A percentile compares a stretch with the other conserved stretches of the same genome.
Conservation (phyloP, 495 filamentous ascomycete species). For the Parachaetomium inaequale region DNA sequence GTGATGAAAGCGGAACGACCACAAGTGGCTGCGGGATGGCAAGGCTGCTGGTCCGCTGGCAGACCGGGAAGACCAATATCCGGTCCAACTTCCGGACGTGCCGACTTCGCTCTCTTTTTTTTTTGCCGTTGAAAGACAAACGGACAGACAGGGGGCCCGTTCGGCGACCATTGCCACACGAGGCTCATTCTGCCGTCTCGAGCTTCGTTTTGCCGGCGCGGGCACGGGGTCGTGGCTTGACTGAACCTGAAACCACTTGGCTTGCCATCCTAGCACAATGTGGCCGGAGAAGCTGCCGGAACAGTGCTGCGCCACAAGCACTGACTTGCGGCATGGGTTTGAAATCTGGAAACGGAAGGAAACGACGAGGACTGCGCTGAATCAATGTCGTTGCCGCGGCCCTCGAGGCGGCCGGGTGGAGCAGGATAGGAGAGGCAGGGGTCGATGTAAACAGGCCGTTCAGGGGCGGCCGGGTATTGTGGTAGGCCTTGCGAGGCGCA, state of each 20-base stretch:
- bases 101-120: constrained; percentile 10
- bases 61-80: constrained; percentile 18
- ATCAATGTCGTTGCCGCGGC: constrained; percentile 23
- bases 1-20: constrained; percentile 25
- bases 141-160: constrained; percentile 10
- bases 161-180: constrained; percentile 5
- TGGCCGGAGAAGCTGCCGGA: not conserved
- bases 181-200: not conserved
- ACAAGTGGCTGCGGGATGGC: constrained; percentile 16
- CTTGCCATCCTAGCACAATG: not conserved
- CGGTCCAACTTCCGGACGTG: constrained; percentile 22
- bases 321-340: constrained; percentile 16
- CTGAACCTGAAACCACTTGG: not conserved
- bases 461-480: constrained; percentile 13
- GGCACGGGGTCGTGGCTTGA: not conserved
- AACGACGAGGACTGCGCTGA: constrained; percentile 14
- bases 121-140: not conserved
- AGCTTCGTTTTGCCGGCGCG: not conserved
- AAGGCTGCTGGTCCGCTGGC: constrained; percentile 11
- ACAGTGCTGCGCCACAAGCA: not conserved
- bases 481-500: constrained; percentile 13
- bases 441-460: constrained; percentile 17
- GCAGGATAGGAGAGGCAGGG: not conserved
- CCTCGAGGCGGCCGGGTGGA: constrained; percentile 18
- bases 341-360: constrained; percentile 24